Conservation (phyloP, 208 protist genomes). For the Angomonas deanei region DNA sequence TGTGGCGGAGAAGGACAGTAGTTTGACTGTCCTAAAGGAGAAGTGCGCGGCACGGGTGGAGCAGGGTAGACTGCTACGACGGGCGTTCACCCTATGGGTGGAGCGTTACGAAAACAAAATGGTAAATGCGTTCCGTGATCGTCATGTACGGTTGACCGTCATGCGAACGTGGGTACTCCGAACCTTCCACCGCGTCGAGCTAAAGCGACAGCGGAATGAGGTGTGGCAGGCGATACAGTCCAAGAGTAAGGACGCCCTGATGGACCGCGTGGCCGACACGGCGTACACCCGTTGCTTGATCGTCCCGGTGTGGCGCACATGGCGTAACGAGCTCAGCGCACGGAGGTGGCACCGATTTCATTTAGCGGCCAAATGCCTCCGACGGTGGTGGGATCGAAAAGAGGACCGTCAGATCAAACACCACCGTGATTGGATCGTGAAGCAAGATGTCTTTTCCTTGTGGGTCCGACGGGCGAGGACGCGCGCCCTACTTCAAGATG, state of each 20-base stretch:
- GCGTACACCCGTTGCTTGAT: too few species aligned
- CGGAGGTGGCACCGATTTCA: too few species aligned
- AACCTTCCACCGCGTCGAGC: background rate
- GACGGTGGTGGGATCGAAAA: conserved; percentile 8
- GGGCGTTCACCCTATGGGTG: background rate
- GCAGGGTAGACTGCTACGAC: background rate
- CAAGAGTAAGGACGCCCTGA: background rate
- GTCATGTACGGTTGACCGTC: background rate
- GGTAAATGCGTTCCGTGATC: background rate
- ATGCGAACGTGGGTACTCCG: background rate
- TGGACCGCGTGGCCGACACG: background rate
- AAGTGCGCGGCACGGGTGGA: background rate
- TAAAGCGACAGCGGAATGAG: background rate
- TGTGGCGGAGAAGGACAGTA: background rate
- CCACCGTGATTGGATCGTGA: background rate
- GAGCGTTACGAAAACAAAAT: background rate
- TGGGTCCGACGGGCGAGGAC: conserved; percentile 1
- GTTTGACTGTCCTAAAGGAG: background rate
- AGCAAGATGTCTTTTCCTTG: background rate
- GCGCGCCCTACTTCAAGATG: conserved; percentile 3
- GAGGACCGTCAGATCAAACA: background rate
- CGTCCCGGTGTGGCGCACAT: background rate
- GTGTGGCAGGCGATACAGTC: background rate
- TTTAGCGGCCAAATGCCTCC: conserved; percentile 3
- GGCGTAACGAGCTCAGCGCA: background rate